Conservation (phyloP, 2,329 filamentous ascomycete genomes). For the Aspergillus niger region DNA sequence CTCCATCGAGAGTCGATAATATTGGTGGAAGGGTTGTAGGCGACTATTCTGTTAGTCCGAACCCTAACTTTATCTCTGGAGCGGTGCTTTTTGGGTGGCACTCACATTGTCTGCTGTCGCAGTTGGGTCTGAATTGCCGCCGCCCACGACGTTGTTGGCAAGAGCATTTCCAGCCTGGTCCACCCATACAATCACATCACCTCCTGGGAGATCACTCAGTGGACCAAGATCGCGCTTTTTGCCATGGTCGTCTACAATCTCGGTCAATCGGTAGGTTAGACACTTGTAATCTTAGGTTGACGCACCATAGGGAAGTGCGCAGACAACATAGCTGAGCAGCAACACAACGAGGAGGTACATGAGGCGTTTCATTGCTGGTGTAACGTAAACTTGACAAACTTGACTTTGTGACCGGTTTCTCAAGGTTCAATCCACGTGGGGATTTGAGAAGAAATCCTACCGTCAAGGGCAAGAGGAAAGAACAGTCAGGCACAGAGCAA, state of each 20-base stretch:
- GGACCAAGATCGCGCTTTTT: slow-evolving; percentile 42
- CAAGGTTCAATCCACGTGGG: background rate
- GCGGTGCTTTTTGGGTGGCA: slow-evolving; percentile 2
- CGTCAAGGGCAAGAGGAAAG: background rate
- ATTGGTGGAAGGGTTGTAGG: background rate
- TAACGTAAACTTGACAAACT: background rate
- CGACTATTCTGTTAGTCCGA: background rate
- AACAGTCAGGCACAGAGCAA: background rate
- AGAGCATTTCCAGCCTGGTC: slow-evolving; percentile 59
- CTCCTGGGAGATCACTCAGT: slow-evolving; percentile 19
- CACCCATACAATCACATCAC: slow-evolving; percentile 61
- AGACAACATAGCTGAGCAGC: slow-evolving; percentile 20
- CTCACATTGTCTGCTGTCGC: slow-evolving; percentile 14
- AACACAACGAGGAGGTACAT: slow-evolving; percentile 24
- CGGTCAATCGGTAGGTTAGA: slow-evolving; percentile 21
- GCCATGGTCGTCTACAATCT: slow-evolving; percentile 5
- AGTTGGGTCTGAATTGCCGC: slow-evolving; percentile 15
- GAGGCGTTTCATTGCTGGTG: slow-evolving; percentile 21
- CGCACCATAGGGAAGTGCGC: slow-evolving; percentile 29
- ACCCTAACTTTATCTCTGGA: background rate
- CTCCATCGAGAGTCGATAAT: background rate
- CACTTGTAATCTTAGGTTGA: background rate
- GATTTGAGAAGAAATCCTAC: background rate
- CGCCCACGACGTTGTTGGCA: slow-evolving; percentile 41
- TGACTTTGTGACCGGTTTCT: background rate